Conservation (phyloP, 1,284 basidiomycete genomes). For the Ustilago crameri region DNA sequence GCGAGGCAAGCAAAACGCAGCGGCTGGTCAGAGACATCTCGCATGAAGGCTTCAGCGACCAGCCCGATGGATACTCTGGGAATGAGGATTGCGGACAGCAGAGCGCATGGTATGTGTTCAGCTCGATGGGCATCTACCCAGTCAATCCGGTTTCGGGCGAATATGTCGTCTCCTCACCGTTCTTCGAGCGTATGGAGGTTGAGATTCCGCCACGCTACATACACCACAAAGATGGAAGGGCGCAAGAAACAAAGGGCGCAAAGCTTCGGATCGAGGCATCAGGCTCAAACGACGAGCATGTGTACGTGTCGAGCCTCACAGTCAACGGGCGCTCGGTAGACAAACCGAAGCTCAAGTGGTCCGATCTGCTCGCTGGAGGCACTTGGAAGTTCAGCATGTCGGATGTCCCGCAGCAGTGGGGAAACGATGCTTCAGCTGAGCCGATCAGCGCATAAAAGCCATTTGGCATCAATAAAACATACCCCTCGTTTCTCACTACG, state of each 20-base stretch:
- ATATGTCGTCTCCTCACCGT: conserved; percentile 79
- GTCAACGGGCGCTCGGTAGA: conserved; percentile 22
- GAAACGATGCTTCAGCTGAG: conserved; percentile 13
- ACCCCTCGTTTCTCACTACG: no score
- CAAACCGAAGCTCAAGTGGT: conserved; percentile 30
- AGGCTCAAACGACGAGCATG: conserved; percentile 16
- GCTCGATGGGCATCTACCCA: conserved; percentile 84
- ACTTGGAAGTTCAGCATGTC: conserved; percentile 36
- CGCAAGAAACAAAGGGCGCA: background rate
- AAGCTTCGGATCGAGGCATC: conserved; percentile 29
- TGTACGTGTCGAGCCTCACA: conserved; percentile 27
- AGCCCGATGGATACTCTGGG: conserved; percentile 77
- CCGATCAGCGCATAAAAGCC: conserved; percentile 13
- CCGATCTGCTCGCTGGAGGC: conserved; percentile 34
- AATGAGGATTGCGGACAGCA: conserved; percentile 91
- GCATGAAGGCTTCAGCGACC: conserved; percentile 75
- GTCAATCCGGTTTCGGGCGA: conserved; percentile 72
- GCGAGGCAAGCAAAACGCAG: conserved; percentile 77
- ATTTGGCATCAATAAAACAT: no score
- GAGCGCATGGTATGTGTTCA: conserved; percentile 85
- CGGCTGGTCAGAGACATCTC: conserved; percentile 78
- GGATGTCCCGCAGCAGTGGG: conserved; percentile 25
- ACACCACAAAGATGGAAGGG: background rate
- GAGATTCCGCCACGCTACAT: conserved; percentile 70
- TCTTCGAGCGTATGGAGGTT: conserved; percentile 77